Evolutionary conservation across 345 rosid species (phyloP).

Genomic region (Syzygium jambos): DNA sequence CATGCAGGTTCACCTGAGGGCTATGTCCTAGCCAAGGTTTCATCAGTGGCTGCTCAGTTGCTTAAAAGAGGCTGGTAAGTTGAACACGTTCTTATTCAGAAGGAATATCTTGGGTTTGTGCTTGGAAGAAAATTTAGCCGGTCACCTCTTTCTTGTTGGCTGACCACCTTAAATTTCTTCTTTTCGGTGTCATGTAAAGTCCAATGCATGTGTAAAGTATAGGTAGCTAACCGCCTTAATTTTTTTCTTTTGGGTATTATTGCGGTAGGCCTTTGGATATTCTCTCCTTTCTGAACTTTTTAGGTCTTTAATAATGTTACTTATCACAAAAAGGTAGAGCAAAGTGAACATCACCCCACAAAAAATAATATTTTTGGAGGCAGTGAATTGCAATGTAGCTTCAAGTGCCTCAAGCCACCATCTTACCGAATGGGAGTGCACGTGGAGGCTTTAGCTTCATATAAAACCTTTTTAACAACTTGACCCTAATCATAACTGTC

Average conservation of each 20-base stretch:
- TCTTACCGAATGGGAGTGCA: neutral
- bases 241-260: neutral
- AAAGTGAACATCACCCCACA: neutral
- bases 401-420: neutral
- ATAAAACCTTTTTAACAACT: neutral
- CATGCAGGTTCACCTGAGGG: constrained; percentile 79
- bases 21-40: constrained; percentile 81
- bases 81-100: neutral
- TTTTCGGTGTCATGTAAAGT: neutral
- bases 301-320: neutral
- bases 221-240: neutral
- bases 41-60: constrained; percentile 95
- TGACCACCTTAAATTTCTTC: neutral
- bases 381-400: neutral
- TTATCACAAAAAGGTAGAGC: neutral
- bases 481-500: neutral
- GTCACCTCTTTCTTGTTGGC: neutral
- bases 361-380: neutral
- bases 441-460: neutral
- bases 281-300: neutral
- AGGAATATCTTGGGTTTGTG: neutral
- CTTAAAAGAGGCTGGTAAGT: constrained; percentile 98
- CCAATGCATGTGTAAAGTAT: neutral
- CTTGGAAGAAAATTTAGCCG: neutral
- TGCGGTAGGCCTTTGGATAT: neutral